Evolutionary conservation across 176 grass and related monocot species (phyloP).

Genomic region (Carex cristatella): DNA sequence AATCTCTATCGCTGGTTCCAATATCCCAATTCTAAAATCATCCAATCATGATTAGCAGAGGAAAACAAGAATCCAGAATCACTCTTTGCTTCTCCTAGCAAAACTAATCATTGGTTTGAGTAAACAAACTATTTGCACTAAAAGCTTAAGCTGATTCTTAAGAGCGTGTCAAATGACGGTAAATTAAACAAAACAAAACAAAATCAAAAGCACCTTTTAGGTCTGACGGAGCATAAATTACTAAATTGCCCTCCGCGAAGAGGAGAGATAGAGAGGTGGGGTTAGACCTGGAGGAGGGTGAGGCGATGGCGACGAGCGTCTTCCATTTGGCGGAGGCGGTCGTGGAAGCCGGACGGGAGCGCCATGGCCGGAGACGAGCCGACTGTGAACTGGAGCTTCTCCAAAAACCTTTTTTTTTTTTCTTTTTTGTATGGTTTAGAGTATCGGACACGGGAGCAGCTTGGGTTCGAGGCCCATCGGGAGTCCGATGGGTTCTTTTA

Average conservation of each 20-base stretch:
- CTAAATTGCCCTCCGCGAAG: background rate
- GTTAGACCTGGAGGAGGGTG: conserved; percentile 46
- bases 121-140: background rate
- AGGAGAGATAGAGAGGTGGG: background rate
- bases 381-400: background rate
- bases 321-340: conserved; percentile 77
- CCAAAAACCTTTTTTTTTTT: too few species aligned
- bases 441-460: too few species aligned
- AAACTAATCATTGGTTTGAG: background rate
- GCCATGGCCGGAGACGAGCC: conserved; percentile 33
- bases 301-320: conserved; percentile 58
- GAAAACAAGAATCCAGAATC: background rate
- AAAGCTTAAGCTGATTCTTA: background rate
- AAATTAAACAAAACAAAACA: background rate
- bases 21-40: background rate
- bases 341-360: conserved; percentile 62
- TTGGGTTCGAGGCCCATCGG: too few species aligned
- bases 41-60: background rate
- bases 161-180: background rate
- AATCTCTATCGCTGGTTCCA: background rate
- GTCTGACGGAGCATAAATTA: conserved; percentile 15
- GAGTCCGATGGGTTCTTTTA: too few species aligned
- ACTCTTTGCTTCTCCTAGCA: background rate
- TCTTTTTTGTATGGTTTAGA: too few species aligned
- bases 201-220: conserved; percentile 7